Percentiles rank a stretch among this genome's conserved stretches.
Evolutionary conservation across 805 yeast genomes (phyloP).

Genomic region (Suhomyces faveliae): DNA sequence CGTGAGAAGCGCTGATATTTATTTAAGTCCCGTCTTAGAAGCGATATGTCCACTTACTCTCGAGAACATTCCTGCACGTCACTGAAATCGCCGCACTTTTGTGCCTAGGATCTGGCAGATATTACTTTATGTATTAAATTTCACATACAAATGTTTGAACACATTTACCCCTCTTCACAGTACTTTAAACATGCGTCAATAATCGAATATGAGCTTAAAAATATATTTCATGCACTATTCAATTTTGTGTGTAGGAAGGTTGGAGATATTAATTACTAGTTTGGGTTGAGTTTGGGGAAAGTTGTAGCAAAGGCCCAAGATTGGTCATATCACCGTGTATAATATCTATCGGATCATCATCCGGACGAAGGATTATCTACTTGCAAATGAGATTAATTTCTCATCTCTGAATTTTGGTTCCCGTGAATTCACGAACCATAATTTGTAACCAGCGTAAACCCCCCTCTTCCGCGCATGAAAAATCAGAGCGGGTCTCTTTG

Average conservation of each 20-base stretch:
- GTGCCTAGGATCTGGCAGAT: slow-evolving; percentile 1
- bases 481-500: not conserved
- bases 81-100: not conserved
- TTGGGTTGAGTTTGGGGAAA: not conserved
- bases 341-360: not conserved
- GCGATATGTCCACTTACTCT: not conserved
- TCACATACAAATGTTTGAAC: not conserved
- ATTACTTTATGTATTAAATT: not conserved
- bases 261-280: not conserved
- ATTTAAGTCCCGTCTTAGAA: not conserved
- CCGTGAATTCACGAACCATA: not conserved
- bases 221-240: not conserved
- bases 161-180: not conserved
- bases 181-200: not conserved
- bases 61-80: not conserved
- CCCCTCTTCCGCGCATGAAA: not conserved
- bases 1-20: not conserved
- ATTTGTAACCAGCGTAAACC: not conserved
- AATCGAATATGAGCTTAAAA: not conserved
- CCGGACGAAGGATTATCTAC: not conserved
- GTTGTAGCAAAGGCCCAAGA: not conserved
- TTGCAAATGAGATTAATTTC: not conserved
- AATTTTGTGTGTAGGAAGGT: not conserved
- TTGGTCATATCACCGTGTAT: not conserved
- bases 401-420: not conserved